A percentile compares a stretch with the other conserved stretches of the same genome.
Conservation (phyloP, 2,329 filamentous ascomycete species). For the Bipolaris victoriae region DNA sequence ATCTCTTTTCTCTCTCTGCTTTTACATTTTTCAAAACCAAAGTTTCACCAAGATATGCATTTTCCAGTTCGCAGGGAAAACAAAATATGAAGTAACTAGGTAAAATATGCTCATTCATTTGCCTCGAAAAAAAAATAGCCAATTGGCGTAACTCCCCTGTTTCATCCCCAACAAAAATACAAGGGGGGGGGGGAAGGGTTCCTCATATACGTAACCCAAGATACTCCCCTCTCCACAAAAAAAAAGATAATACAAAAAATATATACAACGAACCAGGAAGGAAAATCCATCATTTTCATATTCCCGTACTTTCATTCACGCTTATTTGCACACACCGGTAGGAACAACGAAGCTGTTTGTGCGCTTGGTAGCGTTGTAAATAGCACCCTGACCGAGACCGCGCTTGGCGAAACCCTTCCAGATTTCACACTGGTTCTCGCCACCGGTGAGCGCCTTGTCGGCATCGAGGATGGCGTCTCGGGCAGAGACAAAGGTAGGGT, state of each 20-base stretch:
- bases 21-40: too few species aligned
- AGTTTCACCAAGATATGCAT: too few species aligned
- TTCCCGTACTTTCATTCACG: background rate
- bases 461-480: constrained; percentile 64
- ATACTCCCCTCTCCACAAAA: background rate
- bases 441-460: constrained; percentile 59
- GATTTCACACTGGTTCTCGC: constrained; percentile 58
- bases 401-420: constrained; percentile 65
- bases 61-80: too few species aligned
- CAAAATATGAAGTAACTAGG: too few species aligned
- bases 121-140: too few species aligned
- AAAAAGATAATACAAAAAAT: background rate
- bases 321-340: constrained; percentile 19
- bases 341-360: constrained; percentile 36
- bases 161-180: too few species aligned
- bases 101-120: too few species aligned
- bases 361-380: constrained; percentile 26
- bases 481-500: constrained; percentile 60
- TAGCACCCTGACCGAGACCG: constrained; percentile 55
- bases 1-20: too few species aligned
- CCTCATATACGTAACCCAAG: too few species aligned
- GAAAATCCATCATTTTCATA: background rate
- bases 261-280: background rate
- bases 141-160: too few species aligned
- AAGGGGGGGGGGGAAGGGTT: too few species aligned